A percentile compares a stretch with the other conserved stretches of the same genome.
These are phyloP conservation scores for Bolboschoenoplectus hybrid DNA, from an alignment of 202 grass and related monocot genomes.

Conservation along the genomic window DNA sequence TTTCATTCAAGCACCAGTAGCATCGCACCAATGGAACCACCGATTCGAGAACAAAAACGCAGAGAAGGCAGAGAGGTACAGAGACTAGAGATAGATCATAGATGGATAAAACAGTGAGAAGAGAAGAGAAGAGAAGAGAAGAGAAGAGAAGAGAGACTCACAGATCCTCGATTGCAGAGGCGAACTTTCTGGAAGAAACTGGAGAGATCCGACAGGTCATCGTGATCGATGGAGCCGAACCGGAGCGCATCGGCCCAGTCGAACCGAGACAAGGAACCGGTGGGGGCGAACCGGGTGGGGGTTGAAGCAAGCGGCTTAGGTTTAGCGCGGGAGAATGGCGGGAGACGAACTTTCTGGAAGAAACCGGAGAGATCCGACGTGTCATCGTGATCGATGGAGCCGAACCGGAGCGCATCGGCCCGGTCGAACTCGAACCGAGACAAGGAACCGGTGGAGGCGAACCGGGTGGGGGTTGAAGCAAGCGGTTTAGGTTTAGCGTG, in stretches of 20 bases:
- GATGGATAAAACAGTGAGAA: not conserved
- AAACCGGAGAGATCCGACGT: slow-evolving; percentile 64
- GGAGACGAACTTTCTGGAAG: slow-evolving; percentile 56
- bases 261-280: slow-evolving; percentile 39
- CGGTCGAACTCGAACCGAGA: slow-evolving; percentile 46
- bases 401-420: slow-evolving; percentile 59
- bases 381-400: slow-evolving; percentile 36
- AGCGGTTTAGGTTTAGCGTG: not conserved
- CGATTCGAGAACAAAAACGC: too few relatives aligned
- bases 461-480: slow-evolving; percentile 15
- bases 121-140: not conserved
- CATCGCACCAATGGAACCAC: too few relatives aligned
- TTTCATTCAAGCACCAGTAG: not conserved
- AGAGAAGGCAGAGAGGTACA: too few relatives aligned
- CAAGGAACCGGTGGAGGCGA: slow-evolving; percentile 19
- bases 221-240: slow-evolving; percentile 36
- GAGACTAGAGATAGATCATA: not conserved
- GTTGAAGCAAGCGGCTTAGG: slow-evolving; percentile 2
- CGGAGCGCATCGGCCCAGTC: slow-evolving; percentile 64
- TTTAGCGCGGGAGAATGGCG: not conserved
- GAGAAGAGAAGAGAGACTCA: slow-evolving; percentile 10
- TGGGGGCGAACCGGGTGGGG: slow-evolving; percentile 24
- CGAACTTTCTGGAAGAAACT: slow-evolving; percentile 67
- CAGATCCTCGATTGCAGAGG: slow-evolving; percentile 69
- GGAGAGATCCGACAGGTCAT: slow-evolving; percentile 55